Base-by-base conservation (phyloP, 2,329 filamentous ascomycete species). In the Fusarium secorum region DNA sequence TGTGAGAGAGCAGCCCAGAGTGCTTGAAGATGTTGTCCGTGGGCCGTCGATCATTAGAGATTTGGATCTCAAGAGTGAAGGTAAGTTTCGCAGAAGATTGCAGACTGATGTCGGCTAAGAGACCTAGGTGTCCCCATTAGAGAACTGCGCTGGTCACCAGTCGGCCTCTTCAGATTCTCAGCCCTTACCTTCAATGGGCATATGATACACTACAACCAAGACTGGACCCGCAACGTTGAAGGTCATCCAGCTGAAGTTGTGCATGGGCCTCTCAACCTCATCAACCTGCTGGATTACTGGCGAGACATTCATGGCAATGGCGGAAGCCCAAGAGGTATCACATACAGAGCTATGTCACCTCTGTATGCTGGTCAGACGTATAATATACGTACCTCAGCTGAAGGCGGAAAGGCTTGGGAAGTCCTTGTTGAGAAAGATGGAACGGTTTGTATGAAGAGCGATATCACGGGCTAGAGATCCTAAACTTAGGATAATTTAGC, bases 111-210 rank as follows among this genome's bases (percentile, higher is more conserved):
- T 5, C 4, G 2, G 20, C 66, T 70, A 33, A 70, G 26, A 20
- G 8, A 20, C 3, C 4, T 14, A 78, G 77, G 51, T 5, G 71
- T 67, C 41, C 75, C 75, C 1, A 45, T 68, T 1, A 76, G 83
- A 14, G 76, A 78, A 18, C 57, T 85, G 8, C 73, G 74, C 24
- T 86, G 83, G 84, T 86, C 85, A 0, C 79, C 83, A 0, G 81
- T 83, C 0, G 83, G 81, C 4, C 85, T 97, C 2, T 97, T 96
- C 80, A 89, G 93, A 22, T 97, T 94, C 83, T 94, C 91, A 1
- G 93, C 93, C 0, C 82, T 97, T 42, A 97, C 93, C 0, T 94
- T 94, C 83, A 97, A 97, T 77, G 93, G 89, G 0, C 94, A 97
- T 79, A 90, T 89, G 71, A 97, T 97, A 59, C 94, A 97, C 79